phyloP scores from a whole-genome alignment of 2,329 filamentous ascomycete genomes.

The Myriosclerotinia duriaeana region DNA sequence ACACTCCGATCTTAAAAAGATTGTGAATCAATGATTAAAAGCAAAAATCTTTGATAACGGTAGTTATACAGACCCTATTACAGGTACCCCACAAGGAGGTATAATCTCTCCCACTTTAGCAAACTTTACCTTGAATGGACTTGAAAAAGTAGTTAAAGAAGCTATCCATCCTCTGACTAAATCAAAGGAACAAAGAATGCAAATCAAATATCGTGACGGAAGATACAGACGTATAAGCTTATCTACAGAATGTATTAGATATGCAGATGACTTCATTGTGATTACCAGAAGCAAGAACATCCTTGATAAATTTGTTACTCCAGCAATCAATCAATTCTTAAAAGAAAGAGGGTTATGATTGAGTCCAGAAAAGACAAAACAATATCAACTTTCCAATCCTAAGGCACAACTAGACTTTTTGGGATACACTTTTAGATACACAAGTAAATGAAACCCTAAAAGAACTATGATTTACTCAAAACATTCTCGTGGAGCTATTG shows the following conservation, averaged over 20 bases:
- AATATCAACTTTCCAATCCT: background rate
- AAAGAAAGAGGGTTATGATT: constrained; percentile 6
- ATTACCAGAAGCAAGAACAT: background rate
- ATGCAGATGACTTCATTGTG: constrained; percentile 2
- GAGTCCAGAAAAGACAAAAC: background rate
- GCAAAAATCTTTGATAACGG: background rate
- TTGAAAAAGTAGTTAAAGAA: background rate
- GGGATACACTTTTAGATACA: background rate
- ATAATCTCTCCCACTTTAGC: background rate
- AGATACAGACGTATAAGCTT: too few species aligned
- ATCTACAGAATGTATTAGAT: too few species aligned
- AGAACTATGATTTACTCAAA: too few species aligned
- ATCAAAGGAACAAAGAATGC: background rate
- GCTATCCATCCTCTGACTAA: constrained; percentile 5
- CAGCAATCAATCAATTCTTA: background rate
- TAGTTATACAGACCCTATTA: background rate
- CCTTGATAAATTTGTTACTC: background rate
- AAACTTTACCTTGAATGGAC: constrained; percentile 1
- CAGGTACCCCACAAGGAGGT: constrained; percentile 4
- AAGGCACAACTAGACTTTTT: background rate
- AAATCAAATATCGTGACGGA: too few species aligned
- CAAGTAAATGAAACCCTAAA: too few species aligned
- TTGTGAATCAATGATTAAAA: constrained; percentile 4
- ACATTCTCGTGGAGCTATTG: too few species aligned
- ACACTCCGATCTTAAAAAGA: background rate